These are phyloP conservation scores for Sphagnum tenellum DNA, from an alignment of 225 moss, liverwort and hornwort species.

Conservation along the genomic window DNA sequence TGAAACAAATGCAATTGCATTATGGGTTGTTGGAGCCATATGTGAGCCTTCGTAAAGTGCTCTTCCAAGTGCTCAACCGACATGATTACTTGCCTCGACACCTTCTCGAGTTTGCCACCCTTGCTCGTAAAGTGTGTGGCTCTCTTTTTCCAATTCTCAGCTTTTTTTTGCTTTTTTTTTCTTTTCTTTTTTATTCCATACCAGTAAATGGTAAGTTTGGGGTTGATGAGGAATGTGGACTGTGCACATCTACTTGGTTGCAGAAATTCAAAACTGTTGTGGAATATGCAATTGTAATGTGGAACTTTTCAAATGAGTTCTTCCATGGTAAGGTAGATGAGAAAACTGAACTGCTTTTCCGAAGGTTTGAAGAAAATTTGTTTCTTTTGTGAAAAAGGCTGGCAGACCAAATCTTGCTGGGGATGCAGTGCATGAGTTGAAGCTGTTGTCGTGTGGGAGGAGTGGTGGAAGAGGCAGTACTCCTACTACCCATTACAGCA, in stretches of 20 bases:
- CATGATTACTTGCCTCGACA: conserved; percentile 70
- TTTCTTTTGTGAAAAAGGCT: conserved; percentile 28
- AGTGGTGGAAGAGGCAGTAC: conserved; percentile 17
- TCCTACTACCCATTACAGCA: not conserved
- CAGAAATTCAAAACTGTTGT: no score
- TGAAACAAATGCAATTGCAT: conserved; percentile 74
- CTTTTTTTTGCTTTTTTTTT: no score
- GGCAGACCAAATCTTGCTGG: conserved; percentile 84
- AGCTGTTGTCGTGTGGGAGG: conserved; percentile 30
- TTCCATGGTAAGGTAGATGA: no score
- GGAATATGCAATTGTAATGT: no score
- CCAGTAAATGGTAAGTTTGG: no score
- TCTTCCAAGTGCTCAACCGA: conserved; percentile 69
- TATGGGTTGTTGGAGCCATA: conserved; percentile 90
- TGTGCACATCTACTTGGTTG: no score
- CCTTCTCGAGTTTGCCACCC: conserved; percentile 75
- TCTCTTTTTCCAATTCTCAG: not conserved
- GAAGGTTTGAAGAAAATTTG: no score
- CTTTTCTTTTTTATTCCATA: no score
- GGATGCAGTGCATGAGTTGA: conserved; percentile 75
- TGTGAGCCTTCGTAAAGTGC: conserved; percentile 75
- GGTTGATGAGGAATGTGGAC: no score
- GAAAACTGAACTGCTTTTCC: no score
- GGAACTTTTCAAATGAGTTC: no score
- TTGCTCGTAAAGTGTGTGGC: conserved; percentile 76